A percentile compares a stretch with the other conserved stretches of the same genome.
These are phyloP conservation scores for Agarophyton chilense DNA, from an alignment of 23 red algal species.

Conservation along the genomic window DNA sequence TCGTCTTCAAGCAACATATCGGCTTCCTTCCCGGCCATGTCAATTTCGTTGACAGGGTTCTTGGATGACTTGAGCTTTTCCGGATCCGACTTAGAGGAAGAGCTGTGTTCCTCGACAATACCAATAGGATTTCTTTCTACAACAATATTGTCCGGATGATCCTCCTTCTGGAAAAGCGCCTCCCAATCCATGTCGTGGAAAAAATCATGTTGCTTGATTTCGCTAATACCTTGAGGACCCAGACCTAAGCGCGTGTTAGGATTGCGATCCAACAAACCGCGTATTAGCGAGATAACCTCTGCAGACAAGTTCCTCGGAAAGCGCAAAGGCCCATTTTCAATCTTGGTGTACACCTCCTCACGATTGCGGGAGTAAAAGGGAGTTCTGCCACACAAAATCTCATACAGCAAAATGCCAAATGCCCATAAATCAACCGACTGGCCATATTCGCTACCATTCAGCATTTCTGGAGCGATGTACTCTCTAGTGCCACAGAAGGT, in stretches of 20 bases:
- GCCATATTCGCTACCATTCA: conserved; percentile 78
- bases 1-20: conserved; percentile 69
- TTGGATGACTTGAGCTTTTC: not conserved
- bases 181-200: conserved; percentile 82
- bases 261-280: conserved; percentile 81
- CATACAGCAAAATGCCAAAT: conserved; percentile 90
- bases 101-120: not conserved
- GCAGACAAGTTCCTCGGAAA: conserved; percentile 75
- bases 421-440: conserved; percentile 90
- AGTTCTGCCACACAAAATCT: conserved; percentile 82
- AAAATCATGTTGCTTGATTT: conserved; percentile 82
- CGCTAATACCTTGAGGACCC: conserved; percentile 70
- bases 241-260: conserved; percentile 76
- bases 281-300: conserved; percentile 73
- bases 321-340: conserved; percentile 70
- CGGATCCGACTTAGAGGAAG: not conserved
- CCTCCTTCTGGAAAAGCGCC: conserved; percentile 23
- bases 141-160: conserved; percentile 70
- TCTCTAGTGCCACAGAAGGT: conserved; percentile 93
- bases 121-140: conserved; percentile 45
- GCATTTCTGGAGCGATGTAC: conserved; percentile 87
- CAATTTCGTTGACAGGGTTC: conserved; percentile 15
- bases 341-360: conserved; percentile 81
- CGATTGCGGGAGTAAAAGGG: conserved; percentile 84
- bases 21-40: conserved; percentile 43